Evolutionary conservation across 345 rosid genomes (phyloP), one percentile per base, ranked within the genome.

Genomic region (Camelina laxa): DNA sequence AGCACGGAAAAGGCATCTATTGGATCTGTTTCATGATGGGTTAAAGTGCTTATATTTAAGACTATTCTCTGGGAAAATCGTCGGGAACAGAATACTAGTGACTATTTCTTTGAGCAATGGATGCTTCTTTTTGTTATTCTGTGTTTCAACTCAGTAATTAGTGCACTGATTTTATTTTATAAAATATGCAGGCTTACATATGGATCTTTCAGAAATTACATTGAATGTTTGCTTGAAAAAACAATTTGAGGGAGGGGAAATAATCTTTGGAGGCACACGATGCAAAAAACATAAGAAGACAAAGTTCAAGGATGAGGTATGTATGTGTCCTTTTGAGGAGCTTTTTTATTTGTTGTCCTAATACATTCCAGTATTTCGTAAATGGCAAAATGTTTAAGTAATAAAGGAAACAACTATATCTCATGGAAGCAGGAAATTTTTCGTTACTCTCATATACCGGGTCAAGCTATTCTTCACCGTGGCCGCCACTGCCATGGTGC

Each of bases 401-500:
- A 38, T 51, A n/a, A 68, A 68, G 24, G 38, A 33, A 59, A 48
- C 42, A 49, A 60, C 4, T 27, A n/a, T 27, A 51, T 42, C 38
- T 49, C 12, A 38, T 21, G 24, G 13, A 62, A 65, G 57, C 70
- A 90, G 97, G 96, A 89, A 83, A 77, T 69, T 16, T 85, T 82
- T 51, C 88, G 89, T 69, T 89, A 84, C 70, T 33, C 74, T 60
- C 97, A 89, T 75, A 60, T 67, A 24, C 84, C 86, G 15, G 96
- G 98, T 16, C 80, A 63, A 49, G 97, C 91, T 44, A 81, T 93
- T 42, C 88, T 91, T 76, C 91, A 93, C 78, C 85, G 88, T 15
- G 97, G 97, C 63, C 83, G 87, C 70, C 89, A 88, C 73, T 81
- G 96, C 70, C 92, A 91, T 80, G 98, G 98, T 74, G 92, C 91